Base-by-base conservation (phyloP, 2,329 filamentous ascomycete species). In the Monosporascus ibericus region DNA sequence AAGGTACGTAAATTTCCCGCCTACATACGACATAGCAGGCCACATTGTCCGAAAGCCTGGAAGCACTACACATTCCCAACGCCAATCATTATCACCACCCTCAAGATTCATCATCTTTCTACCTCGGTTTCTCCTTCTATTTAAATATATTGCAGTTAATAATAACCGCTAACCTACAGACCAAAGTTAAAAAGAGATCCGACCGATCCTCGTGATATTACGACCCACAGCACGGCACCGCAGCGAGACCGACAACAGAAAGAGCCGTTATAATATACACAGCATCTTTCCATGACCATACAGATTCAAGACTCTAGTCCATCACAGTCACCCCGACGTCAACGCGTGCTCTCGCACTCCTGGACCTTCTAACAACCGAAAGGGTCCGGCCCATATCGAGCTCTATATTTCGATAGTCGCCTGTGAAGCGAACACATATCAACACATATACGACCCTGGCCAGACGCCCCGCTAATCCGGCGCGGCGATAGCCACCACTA, bases 401-500 rank as follows among this genome's bases (percentile, higher is more conserved):
- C 36, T 22, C 17, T 27, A 36, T 30, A 20, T 11, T 30, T 14
- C 42, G 11, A 39, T 50, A 51, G 24, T 48, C 42, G 39, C 27
- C 47, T 34, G 15, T 7, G 8, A 40, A 49, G 15, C 38, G 30
- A 34, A 46, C 24, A 44, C 37, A 48, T 44, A 18, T 27, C 9
- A 47, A 9, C 44, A 36, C 51, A 48, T 20, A 56, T 34, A 52
- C 55, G 59, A 55, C 50, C 58, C 63, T 63, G 65, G 64, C 63
- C 58, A 61, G 59, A 59, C 59, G 63, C 65, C 63, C 65, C 64
- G 64, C 60, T 66, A 49, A 50, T 54, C 59, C 58, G 63, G 65
- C 64, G 66, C 63, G 65, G 66, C 64, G 61, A 56, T 55, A 63
- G 65, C 66, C 65, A 66, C 63, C 61, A 64, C 70, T 65, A 65